Base-by-base conservation (phyloP, 169 alveolate genomes). In the Besnoitia besnoiti region DNA sequence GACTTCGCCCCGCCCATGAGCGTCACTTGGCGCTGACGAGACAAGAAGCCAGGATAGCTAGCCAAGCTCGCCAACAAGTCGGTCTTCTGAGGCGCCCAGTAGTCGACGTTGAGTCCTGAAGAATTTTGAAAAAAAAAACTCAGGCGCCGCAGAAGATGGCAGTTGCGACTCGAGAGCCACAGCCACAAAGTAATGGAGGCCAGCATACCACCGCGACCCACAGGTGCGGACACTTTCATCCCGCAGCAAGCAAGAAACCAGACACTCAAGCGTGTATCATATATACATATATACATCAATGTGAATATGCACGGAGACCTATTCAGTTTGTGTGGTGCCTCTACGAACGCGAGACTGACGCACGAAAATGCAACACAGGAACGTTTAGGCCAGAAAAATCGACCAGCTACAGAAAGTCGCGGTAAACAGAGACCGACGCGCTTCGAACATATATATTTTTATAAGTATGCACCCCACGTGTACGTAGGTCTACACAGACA, bases 81-180 rank as follows among this genome's bases (percentile, higher is more conserved):
- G 7, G 87, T 40, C 24, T 42, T 37, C 87, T 39, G 87, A 30
- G 21, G n/a, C 0, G 87, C 87, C 87, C 87, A 77, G 47, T 77
- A 77, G 21, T 77, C 87, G 7, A 77, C 87, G 0, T 39, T 24
- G 0, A 77, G 55, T 0, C 87, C 87, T 77, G 87, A 19, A 44
- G 19, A 35, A 4, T 14, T 16, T 39, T 44, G n/a, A 44, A 19
- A 2, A 77, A 37, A 39, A 14, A 35, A 24, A 67, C 19, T 42
- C 19, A 67, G 8, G 46, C 80, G 80, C 42, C 12, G 80, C 42
- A 55, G n/a, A n/a, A n/a, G n/a, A n/a, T n/a, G n/a, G n/a, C n/a
- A n/a, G n/a, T n/a, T n/a, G n/a, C n/a, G n/a, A n/a, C n/a, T n/a
- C 62, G 10, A 50, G 39, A 35, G 39, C 80, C 12, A 19, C 44